These are phyloP conservation scores for Oryza brachyantha DNA, from an alignment of 176 grass and related monocot species.

Conservation along the genomic window DNA sequence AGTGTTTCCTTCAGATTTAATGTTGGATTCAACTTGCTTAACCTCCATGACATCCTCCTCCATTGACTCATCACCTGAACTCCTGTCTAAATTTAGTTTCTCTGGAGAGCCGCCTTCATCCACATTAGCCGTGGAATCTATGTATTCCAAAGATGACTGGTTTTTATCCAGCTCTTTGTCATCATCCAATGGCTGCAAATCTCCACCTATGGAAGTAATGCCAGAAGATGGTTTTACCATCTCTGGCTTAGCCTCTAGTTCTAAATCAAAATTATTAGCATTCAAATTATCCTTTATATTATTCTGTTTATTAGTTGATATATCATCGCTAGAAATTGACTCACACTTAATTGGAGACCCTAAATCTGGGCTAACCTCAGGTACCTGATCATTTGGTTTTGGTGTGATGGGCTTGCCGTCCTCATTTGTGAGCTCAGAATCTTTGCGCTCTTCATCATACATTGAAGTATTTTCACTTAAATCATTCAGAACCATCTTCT, in stretches of 20 bases:
- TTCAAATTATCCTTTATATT: constrained; percentile 94
- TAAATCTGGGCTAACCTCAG: constrained; percentile 86
- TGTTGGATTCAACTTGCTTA: constrained; percentile 68
- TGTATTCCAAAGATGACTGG: constrained; percentile 70
- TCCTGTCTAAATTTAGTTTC: constrained; percentile 97
- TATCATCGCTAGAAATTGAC: constrained; percentile 88
- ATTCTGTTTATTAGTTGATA: constrained; percentile 90
- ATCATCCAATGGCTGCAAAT: constrained; percentile 74
- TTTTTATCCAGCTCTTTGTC: constrained; percentile 74
- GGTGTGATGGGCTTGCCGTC: constrained; percentile 38
- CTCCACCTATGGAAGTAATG: constrained; percentile 71
- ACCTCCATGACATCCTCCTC: constrained; percentile 86
- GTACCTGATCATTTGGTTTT: constrained; percentile 82
- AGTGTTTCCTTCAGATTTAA: constrained; percentile 46
- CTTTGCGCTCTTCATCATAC: constrained; percentile 34
- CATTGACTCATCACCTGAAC: constrained; percentile 98
- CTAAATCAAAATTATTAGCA: constrained; percentile 99
- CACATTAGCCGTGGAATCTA: constrained; percentile 62
- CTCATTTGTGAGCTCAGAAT: constrained; percentile 45
- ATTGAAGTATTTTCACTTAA: constrained; percentile 22
- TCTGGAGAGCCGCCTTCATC: constrained; percentile 80
- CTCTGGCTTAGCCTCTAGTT: constrained; percentile 94
- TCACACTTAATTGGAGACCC: constrained; percentile 89
- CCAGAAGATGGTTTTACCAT: constrained; percentile 78
- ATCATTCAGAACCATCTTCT: constrained; percentile 30